Evolutionary conservation across 2,329 filamentous ascomycete species (phyloP).

Genomic region (Magnaporthiopsis poae): DNA sequence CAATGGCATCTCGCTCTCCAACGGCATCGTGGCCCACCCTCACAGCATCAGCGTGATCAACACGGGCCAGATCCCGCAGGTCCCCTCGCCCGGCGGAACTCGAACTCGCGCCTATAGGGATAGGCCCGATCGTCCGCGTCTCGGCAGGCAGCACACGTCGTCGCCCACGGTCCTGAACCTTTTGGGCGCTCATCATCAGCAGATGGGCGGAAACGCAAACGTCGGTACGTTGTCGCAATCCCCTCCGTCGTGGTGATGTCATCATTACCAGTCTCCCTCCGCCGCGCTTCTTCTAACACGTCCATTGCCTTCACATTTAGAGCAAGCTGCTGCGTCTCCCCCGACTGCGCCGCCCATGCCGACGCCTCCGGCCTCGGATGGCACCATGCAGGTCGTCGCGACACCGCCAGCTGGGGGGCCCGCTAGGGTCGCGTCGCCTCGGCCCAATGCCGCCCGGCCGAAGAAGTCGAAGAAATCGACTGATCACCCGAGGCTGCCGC

Average conservation of each 20-base stretch:
- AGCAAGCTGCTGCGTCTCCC: not conserved
- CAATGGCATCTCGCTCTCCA: conserved; percentile 4
- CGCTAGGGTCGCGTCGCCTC: conserved; percentile 38
- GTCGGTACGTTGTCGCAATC: not conserved
- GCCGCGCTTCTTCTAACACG: not conserved
- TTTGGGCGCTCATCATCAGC: conserved; percentile 28
- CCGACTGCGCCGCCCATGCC: conserved; percentile 14
- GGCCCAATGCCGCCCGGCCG: conserved; percentile 29
- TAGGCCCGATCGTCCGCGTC: conserved; percentile 49
- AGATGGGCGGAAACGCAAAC: not conserved
- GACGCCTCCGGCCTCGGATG: conserved; percentile 31
- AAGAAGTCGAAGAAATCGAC: conserved; percentile 47
- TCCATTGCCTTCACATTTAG: not conserved
- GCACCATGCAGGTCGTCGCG: conserved; percentile 40
- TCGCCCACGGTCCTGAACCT: conserved; percentile 65
- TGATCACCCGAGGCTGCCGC: conserved; percentile 38
- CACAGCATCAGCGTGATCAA: conserved; percentile 62
- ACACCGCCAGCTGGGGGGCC: conserved; percentile 28
- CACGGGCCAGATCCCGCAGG: conserved; percentile 67
- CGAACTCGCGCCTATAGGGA: conserved; percentile 46
- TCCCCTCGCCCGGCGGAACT: conserved; percentile 72
- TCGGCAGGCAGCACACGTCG: conserved; percentile 64
- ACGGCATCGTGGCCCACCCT: conserved; percentile 23
- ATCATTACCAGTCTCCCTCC: not conserved
- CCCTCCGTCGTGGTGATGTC: not conserved